phyloP scores from a whole-genome alignment of 441 rosid species.

The Populus hybrid region DNA sequence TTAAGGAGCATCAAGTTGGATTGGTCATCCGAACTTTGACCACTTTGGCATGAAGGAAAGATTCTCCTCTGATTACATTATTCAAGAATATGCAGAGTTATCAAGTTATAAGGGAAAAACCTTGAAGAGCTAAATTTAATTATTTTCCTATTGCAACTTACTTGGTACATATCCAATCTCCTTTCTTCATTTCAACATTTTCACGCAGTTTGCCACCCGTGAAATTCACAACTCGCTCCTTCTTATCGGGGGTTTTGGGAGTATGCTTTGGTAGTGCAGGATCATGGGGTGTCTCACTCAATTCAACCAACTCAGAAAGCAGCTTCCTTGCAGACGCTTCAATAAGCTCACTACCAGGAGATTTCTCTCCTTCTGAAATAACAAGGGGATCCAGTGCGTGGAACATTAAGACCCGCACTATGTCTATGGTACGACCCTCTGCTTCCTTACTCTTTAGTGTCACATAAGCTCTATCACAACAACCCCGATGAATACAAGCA shows the following conservation, averaged over 20 bases:
- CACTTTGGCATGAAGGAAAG: background rate
- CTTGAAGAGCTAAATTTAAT: conserved; percentile 6
- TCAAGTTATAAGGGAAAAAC: background rate
- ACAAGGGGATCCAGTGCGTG: conserved; percentile 76
- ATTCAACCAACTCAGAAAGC: conserved; percentile 64
- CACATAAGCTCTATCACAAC: conserved; percentile 89
- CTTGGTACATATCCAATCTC: conserved; percentile 75
- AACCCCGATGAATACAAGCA: conserved; percentile 69
- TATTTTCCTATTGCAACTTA: conserved; percentile 36
- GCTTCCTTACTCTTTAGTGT: conserved; percentile 60
- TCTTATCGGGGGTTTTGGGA: conserved; percentile 17
- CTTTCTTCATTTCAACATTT: conserved; percentile 61
- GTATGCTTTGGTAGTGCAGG: conserved; percentile 52
- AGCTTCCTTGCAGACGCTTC: conserved; percentile 69
- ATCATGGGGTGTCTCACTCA: conserved; percentile 53
- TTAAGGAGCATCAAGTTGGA: background rate
- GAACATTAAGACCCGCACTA: conserved; percentile 61
- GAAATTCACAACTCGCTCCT: conserved; percentile 9
- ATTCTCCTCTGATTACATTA: background rate
- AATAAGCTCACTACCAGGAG: conserved; percentile 49
- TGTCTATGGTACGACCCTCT: conserved; percentile 78
- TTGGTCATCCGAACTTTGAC: background rate
- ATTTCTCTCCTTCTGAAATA: conserved; percentile 41
- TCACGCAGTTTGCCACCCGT: conserved; percentile 21
- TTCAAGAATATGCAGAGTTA: background rate